A percentile compares a stretch with the other conserved stretches of the same genome.
phyloP scores from a whole-genome alignment of 2,329 filamentous ascomycete genomes.

The Elsinoe necatrix region DNA sequence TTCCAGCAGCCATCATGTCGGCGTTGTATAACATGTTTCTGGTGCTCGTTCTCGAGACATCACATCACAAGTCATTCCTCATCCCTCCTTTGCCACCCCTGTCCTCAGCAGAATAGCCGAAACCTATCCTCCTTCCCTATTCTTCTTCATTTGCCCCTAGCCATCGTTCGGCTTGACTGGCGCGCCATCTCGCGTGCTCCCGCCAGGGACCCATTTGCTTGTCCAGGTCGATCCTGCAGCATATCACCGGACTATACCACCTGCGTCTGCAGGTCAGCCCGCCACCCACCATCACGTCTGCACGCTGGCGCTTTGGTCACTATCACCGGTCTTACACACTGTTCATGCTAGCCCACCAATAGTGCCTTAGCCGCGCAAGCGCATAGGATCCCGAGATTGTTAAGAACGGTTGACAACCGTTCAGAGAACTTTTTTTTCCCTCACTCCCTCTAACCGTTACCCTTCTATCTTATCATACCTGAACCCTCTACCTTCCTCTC shows the following conservation, averaged over 20 bases:
- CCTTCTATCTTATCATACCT: conserved; percentile 3
- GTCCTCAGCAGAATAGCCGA: neutral
- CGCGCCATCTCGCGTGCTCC: neutral
- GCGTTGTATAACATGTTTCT: neutral
- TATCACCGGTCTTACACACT: conserved; percentile 3
- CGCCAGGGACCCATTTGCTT: neutral
- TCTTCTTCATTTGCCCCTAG: conserved; percentile 2
- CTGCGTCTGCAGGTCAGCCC: conserved; percentile 6
- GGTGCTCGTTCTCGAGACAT: neutral
- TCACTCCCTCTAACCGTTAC: conserved; percentile 4
- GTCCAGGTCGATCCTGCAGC: neutral
- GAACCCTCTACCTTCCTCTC: neutral
- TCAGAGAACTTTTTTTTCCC: conserved; percentile 3
- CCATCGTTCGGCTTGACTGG: neutral
- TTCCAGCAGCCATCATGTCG: conserved; percentile 5
- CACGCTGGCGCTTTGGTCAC: conserved; percentile 6
- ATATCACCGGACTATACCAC: conserved; percentile 11
- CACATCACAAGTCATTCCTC: neutral
- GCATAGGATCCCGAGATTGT: neutral
- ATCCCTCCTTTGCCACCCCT: neutral
- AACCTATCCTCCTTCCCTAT: neutral
- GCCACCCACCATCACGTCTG: neutral
- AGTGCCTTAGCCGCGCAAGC: neutral
- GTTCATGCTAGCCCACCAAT: conserved; percentile 6
- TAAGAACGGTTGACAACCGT: conserved; percentile 9